Percentiles rank a stretch among this genome's conserved stretches.
Evolutionary conservation across 768 basidiomycete species (phyloP).

Genomic region (Pulveroboletus sp.): DNA sequence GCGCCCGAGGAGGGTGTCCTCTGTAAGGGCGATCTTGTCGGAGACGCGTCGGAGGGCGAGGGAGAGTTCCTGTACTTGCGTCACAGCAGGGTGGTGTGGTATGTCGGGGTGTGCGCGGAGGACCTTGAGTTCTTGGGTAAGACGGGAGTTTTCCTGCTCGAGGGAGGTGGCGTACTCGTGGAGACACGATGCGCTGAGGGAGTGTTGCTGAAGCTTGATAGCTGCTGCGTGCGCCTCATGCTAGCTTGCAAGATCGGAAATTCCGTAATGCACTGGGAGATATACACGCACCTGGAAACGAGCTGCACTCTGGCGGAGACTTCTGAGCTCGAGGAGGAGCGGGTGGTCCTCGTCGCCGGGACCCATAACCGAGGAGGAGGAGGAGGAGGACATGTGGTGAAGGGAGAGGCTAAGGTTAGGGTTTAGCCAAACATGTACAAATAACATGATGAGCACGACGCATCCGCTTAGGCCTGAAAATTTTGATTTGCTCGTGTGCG

Average conservation of each 20-base stretch:
- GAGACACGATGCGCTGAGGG: slow-evolving; percentile 42
- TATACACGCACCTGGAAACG: slow-evolving; percentile 43
- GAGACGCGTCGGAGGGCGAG: slow-evolving; percentile 64
- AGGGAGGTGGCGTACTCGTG: slow-evolving; percentile 29
- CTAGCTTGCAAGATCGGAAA: slow-evolving; percentile 29
- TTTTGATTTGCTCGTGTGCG: slow-evolving; percentile 11
- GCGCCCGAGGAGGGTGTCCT: slow-evolving; percentile 46
- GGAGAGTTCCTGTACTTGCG: slow-evolving; percentile 51
- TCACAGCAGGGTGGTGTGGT: slow-evolving; percentile 33
- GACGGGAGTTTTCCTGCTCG: slow-evolving; percentile 54
- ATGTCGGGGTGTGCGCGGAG: slow-evolving; percentile 53
- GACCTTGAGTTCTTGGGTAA: slow-evolving; percentile 50
- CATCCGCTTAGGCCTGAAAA: slow-evolving; percentile 2
- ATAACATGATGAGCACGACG: slow-evolving; percentile 6
- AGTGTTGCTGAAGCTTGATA: slow-evolving; percentile 60
- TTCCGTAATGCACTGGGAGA: not conserved
- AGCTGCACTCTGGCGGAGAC: slow-evolving; percentile 41
- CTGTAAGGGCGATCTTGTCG: slow-evolving; percentile 62
- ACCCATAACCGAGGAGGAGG: slow-evolving; percentile 1
- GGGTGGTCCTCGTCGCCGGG: slow-evolving; percentile 33
- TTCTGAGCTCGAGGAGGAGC: slow-evolving; percentile 44
- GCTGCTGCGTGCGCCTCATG: slow-evolving; percentile 67
- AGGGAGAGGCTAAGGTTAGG: slow-evolving; percentile 26
- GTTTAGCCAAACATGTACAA: slow-evolving; percentile 17
- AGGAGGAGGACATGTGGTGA: too few relatives aligned